Evolutionary conservation across 1,284 basidiomycete species (phyloP), one percentile per base, ranked within the genome.

Genomic region (Porodaedalea pini): DNA sequence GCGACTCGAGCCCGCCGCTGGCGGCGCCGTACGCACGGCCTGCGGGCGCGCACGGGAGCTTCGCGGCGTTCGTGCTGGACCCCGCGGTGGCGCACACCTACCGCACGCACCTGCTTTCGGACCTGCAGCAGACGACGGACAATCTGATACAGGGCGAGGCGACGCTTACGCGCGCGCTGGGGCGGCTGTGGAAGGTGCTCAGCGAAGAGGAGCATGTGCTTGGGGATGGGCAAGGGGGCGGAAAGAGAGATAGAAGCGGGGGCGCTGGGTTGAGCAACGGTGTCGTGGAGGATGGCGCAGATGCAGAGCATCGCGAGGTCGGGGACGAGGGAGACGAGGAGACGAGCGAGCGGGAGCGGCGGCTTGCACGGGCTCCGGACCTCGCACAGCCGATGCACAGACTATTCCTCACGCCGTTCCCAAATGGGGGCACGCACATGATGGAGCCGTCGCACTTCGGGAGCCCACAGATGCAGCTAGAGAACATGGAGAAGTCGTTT

Each of bases 21-120:
- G 68, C 66, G 27, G 81, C 89, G 1, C 88, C 89, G 2, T 90
- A 91, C 66, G 80, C 83, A 27, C 75, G 80, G 25, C 86, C 87
- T 17, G 76, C 75, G 23, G 69, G 76, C 6, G 80, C 85, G 57
- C 88, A 91, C 65, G 75, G 83, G 54, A 86, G 78, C 60, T 91
- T 86, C 69, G 78, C 87, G n/a, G 88, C 89, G 0, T 89, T 90
- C 64, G 86, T 92, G 19, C 79, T 92, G 77, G 89, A 92, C 69
- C 88, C 86, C 61, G 79, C 87, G 10, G 81, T 88, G n/a, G 89
- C 86, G 15, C 87, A 88, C 67, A 83, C 88, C 2, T 92, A 90
- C 69, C 85, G 89, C 32, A 88, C 89, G 27, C 77, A 75, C 51
- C 71, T 90, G 44, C 71, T 91, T n/a, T 82, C 86, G 60, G 88